These are phyloP conservation scores for Chlorella sp. DNA, from an alignment of 139 green algal species.

Conservation along the genomic window DNA sequence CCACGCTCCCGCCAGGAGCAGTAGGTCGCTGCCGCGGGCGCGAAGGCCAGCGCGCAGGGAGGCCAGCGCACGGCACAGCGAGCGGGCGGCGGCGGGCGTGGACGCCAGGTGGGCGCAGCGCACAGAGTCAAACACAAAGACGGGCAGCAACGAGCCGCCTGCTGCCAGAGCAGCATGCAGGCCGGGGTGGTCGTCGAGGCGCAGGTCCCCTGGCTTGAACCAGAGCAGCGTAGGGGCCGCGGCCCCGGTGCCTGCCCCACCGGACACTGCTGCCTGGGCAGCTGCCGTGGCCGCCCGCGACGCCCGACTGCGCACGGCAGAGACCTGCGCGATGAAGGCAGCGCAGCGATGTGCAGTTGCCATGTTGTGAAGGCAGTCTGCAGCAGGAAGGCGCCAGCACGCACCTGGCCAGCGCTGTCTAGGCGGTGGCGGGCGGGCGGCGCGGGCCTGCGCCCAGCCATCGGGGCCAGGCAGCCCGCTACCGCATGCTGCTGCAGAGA, in stretches of 20 bases:
- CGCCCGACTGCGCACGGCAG: not conserved
- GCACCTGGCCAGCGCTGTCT: not conserved
- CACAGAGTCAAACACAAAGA: slow-evolving; percentile 60
- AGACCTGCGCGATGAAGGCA: not conserved
- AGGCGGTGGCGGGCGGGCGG: too few species aligned
- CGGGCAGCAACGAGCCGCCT: slow-evolving; percentile 39
- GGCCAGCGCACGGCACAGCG: slow-evolving; percentile 42
- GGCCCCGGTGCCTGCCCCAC: not conserved
- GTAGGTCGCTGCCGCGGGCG: slow-evolving; percentile 52
- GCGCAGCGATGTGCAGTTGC: not conserved
- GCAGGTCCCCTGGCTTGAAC: slow-evolving; percentile 82
- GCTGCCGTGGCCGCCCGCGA: not conserved
- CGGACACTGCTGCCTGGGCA: not conserved
- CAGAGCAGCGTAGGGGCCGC: slow-evolving; percentile 53
- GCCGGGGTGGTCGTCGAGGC: slow-evolving; percentile 80
- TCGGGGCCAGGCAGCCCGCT: not conserved
- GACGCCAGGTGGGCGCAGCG: slow-evolving; percentile 31
- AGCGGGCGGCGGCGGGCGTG: slow-evolving; percentile 1
- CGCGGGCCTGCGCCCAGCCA: too few species aligned
- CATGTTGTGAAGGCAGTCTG: too few species aligned
- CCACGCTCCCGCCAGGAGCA: slow-evolving; percentile 50
- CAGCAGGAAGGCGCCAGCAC: not conserved
- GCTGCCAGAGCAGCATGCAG: slow-evolving; percentile 42
- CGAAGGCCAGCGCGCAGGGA: slow-evolving; percentile 48
- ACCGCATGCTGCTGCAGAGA: not conserved